Evolutionary conservation across 257 asterid species (phyloP), one percentile per base, ranked within the genome.

Genomic region (Nicotiana paniculata): DNA sequence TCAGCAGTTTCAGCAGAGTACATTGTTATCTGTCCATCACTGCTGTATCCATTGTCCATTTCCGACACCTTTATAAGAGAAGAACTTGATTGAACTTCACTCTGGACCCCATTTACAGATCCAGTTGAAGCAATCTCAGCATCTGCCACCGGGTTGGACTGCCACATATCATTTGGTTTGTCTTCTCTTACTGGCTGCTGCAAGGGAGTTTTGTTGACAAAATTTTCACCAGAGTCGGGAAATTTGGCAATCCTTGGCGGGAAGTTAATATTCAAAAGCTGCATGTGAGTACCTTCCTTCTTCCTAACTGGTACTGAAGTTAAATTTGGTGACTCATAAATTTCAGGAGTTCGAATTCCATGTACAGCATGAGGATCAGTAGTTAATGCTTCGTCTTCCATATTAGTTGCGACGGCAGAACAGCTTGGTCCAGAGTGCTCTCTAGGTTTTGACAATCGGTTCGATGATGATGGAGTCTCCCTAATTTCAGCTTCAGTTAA

Each of bases 1-100:
- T 96, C 99, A 35, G 99, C 99, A n/a, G 99, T 96, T 86, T 96
- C 99, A 1, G 99, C 99, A 21, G 99, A 96, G 84, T 96, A 96
- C 98, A 94, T 94, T 30, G 99, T 96, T 0, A 98, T 94, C 88
- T 92, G 98, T 62, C 99, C 99, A 59, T 93, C 99, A 4, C 98
- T 96, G 78, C 97, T 96, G 86, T 91, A 93, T 33, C 91, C 97
- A 32, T 88, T 90, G 9, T 81, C 89, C 81, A 84, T 51, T 80
- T 88, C 93, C 24, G 87, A 53, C 9, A 88, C 69, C 81, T 87
- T 90, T 21, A 89, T 77, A 0, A 90, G 95, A 15, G 97, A 89
- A 58, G 92, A 86, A 82, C 92, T 88, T 24, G 61, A 72, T 81
- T 90, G 95, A 59, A 81, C 88, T 64, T 91, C 97, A 61, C 93